phyloP scores from a whole-genome alignment of 163 green algal species.

The Trebouxia gelatinosa region DNA sequence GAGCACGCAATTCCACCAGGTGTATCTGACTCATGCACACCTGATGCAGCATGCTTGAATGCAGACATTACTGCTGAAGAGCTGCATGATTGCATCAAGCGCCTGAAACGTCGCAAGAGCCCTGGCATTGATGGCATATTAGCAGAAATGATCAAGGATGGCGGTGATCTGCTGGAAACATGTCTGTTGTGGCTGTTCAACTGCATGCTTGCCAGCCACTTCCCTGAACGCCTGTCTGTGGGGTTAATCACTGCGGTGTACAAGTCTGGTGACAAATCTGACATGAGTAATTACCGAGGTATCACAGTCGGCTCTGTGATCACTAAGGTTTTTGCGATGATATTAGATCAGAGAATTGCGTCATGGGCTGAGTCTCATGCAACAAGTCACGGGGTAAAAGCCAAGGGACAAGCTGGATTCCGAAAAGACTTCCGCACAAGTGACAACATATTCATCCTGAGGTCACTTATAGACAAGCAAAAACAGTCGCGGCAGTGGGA shows the following conservation, averaged over 20 bases:
- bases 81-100: neutral
- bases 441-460: neutral
- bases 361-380: neutral
- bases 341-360: neutral
- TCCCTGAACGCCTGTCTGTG: neutral
- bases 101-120: neutral
- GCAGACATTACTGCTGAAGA: neutral
- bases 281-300: neutral
- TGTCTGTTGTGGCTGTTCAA: neutral
- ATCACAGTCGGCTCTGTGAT: conserved; percentile 1
- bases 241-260: neutral
- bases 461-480: neutral
- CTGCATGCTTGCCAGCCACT: neutral
- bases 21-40: neutral
- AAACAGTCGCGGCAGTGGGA: too few relatives aligned
- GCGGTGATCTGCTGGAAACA: neutral
- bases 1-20: too few relatives aligned
- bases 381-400: too few relatives aligned
- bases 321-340: neutral
- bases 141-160: neutral
- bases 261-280: neutral
- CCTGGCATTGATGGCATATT: neutral
- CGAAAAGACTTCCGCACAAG: neutral
- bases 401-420: neutral
- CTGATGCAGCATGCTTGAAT: neutral